Conservation (phyloP, 1,284 basidiomycete species). For the Cutaneotrichosporon cyanovorans region DNA sequence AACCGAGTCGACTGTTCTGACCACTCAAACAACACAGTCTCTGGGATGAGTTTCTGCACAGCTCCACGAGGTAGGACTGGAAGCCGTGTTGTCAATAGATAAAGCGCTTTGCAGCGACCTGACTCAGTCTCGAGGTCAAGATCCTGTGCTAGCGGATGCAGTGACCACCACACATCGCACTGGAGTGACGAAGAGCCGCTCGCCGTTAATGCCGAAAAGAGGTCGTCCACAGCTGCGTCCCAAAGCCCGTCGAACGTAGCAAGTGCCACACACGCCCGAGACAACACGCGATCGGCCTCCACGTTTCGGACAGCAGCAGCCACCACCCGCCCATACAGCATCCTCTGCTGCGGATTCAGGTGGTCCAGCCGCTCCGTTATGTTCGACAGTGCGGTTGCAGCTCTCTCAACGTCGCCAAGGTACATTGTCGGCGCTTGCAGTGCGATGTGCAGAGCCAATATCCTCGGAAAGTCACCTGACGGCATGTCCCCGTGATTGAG, state of each 20-base stretch:
- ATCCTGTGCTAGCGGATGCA: slow-evolving; percentile 1
- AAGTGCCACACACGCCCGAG: slow-evolving; percentile 13
- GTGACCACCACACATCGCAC: slow-evolving; percentile 24
- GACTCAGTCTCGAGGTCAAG: slow-evolving; percentile 1
- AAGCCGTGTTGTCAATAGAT: slow-evolving; percentile 2
- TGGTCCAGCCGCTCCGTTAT: background rate
- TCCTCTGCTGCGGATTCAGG: slow-evolving; percentile 5
- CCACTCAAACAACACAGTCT: slow-evolving; percentile 3
- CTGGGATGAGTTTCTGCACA: background rate
- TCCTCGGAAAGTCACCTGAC: slow-evolving; percentile 2
- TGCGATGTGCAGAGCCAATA: slow-evolving; percentile 17
- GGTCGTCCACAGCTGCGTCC: slow-evolving; percentile 4
- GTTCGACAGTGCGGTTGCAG: slow-evolving; percentile 17
- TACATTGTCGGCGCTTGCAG: slow-evolving; percentile 13
- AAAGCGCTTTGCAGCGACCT: slow-evolving; percentile 2
- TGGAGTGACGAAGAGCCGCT: slow-evolving; percentile 10
- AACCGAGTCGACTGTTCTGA: background rate
- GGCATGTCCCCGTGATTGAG: slow-evolving; percentile 17
- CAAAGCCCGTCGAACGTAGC: slow-evolving; percentile 7
- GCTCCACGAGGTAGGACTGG: background rate
- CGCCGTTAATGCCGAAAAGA: slow-evolving; percentile 7
- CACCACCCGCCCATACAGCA: slow-evolving; percentile 10
- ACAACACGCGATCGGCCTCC: slow-evolving; percentile 9
- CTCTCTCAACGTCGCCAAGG: slow-evolving; percentile 6
- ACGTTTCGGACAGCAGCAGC: background rate